Base-by-base conservation (phyloP, 805 yeast species). In the Ogataea naganishii region DNA sequence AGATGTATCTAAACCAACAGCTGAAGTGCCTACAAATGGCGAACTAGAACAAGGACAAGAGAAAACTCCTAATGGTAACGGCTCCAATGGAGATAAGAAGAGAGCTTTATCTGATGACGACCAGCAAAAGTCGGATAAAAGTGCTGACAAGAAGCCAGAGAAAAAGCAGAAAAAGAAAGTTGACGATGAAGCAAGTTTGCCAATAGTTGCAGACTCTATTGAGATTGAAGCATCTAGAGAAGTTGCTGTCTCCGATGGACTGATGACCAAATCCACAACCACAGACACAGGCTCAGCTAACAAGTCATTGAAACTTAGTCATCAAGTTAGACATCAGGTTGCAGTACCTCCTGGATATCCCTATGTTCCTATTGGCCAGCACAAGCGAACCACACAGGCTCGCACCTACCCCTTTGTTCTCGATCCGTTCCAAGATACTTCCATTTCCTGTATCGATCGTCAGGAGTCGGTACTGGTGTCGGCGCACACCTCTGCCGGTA, bases 401-500 rank as follows among this genome's bases (percentile, higher is more conserved):
- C 69, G 96, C 43, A 75, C 80, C 0, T 92, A 92, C 46, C 97
- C 97, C 0, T 92, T 92, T 58, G 73, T 76, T 0, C 67, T 92
- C 41, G 99, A 92, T 69, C 96, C 98, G 18, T 92, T 92, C 67
- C 99, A 92, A 62, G 95, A 92, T 44, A 88, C 95, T 13, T 82
- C 97, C 11, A 80, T 92, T 39, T 86, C 95, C 8, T 89, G 97
- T 60, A 92, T 92, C 40, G 97, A 92, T 54, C 69, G 97, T 50
- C 73, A 77, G 43, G 97, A 89, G 58, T 80, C 95, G 2, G 99
- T 92, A 15, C 66, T 92, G 43, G 98, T 92, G 5, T 86, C 96
- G 20, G 99, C 99, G 7, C 97, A 86, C 48, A 88, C 96, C 0
- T 86, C 96, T 29, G 96, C 96, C 8, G 96, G 96, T 62, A 88